Base-by-base conservation (phyloP, 179 eudicot species). In the Silene noctiflora region DNA sequence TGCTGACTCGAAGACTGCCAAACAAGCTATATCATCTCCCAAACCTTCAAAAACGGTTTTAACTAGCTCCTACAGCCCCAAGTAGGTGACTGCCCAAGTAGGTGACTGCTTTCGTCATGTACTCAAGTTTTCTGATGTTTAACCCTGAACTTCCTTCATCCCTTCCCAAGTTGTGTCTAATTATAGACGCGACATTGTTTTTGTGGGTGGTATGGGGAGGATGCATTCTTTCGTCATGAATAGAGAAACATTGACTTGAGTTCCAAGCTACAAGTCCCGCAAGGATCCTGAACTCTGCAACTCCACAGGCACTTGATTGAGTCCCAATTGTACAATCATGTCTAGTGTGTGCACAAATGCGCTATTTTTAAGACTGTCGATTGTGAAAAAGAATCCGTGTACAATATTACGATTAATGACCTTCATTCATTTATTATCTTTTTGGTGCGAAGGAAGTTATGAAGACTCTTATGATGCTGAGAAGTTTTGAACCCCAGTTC, bases 1-100 rank as follows among this genome's bases (percentile, higher is more conserved):
- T 83, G 79, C 82, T 33, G 79, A 79, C 56, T 69, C 85, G 65
- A 85, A 84, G 73, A 66, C 78, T 0, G 78, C 67, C 56, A 83
- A 84, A 74, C 87, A 76, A 60, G 60, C 75, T 69, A 61, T 62
- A 4, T 83, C 82, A 12, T 78, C 84, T 16, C 78, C 74, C 20
- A 85, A 80, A 75, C 74, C 80, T 48, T 75, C 68, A 27, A 80
- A 79, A 77, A 39, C 68, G 1, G 74, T 75, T 29, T 25, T 74
- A 56, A 68, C 53, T 63, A 71, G 81, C 53, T 70, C 81, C 71
- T 74, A 78, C 53, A 77, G 78, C 75, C 64, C 81, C 61, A 77
- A 78, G 76, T 81, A 75, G 76, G 79, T 69, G 75, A 35, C 53
- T 61, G 42, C 16, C 81, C 61, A 77, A 78, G 76, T 81, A 75